phyloP scores from a whole-genome alignment of 176 grass and related monocot species.

The Avena sativa region DNA sequence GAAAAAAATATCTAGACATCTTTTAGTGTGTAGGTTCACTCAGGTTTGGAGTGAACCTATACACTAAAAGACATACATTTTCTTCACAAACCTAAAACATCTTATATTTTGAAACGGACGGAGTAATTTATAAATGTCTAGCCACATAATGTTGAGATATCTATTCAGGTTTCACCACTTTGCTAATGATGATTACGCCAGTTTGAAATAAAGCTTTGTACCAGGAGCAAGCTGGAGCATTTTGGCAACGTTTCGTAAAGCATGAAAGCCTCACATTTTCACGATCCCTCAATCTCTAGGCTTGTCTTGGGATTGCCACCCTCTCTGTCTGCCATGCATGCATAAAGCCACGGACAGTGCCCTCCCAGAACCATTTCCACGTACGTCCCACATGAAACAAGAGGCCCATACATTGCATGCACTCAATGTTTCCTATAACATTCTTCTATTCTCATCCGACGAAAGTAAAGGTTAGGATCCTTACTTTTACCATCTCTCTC shows the following conservation, averaged over 20 bases:
- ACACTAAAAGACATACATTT: no score
- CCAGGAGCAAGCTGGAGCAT: neutral
- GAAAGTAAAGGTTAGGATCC: conserved; percentile 31
- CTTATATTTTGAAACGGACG: no score
- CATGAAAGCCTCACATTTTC: conserved; percentile 22
- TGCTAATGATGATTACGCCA: no score
- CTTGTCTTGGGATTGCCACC: conserved; percentile 50
- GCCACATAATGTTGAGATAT: neutral
- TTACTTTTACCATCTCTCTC: conserved; percentile 10
- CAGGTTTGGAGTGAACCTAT: no score
- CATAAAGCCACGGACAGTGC: conserved; percentile 45
- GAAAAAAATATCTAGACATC: no score
- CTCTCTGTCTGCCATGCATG: conserved; percentile 36
- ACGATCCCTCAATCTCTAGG: conserved; percentile 44
- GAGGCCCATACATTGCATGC: conserved; percentile 46
- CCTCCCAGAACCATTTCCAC: conserved; percentile 27
- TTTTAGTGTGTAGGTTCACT: no score
- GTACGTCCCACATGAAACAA: conserved; percentile 55
- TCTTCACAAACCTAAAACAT: no score
- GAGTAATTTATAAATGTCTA: neutral
- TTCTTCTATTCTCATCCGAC: conserved; percentile 40
- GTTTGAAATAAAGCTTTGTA: conserved; percentile 2
- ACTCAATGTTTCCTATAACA: conserved; percentile 20
- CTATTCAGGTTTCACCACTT: neutral
- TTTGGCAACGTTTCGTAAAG: conserved; percentile 43